Percentiles rank a stretch among this genome's conserved stretches.
phyloP scores from a whole-genome alignment of 805 yeast genomes.

The Komagataella mondaviorum region DNA sequence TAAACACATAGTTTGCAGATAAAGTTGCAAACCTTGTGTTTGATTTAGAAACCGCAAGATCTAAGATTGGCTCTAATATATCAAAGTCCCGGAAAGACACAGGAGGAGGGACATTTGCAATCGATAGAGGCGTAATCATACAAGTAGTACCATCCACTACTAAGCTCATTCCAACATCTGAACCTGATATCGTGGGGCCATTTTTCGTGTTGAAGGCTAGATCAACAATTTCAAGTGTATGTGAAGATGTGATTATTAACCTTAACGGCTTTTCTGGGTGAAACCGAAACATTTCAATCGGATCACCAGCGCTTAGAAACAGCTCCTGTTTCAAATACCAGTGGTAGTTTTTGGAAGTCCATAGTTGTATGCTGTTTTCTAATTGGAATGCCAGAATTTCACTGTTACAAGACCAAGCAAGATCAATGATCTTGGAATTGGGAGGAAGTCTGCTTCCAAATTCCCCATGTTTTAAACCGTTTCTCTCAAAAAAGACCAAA shows the following conservation, averaged over 20 bases:
- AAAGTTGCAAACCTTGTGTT: constrained; percentile 49
- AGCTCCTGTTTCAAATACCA: constrained; percentile 91
- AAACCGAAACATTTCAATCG: constrained; percentile 44
- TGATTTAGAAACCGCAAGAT: constrained; percentile 48
- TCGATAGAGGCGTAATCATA: constrained; percentile 66
- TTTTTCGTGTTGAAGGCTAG: constrained; percentile 46
- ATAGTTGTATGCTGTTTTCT: constrained; percentile 54
- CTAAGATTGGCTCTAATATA: constrained; percentile 39
- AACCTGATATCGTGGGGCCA: constrained; percentile 59
- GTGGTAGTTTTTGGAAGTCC: constrained; percentile 88
- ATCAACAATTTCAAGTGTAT: constrained; percentile 47
- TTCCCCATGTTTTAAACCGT: constrained; percentile 86
- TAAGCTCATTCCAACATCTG: constrained; percentile 65
- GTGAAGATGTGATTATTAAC: constrained; percentile 46
- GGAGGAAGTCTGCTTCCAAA: constrained; percentile 56
- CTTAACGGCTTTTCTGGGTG: constrained; percentile 84
- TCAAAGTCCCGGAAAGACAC: constrained; percentile 58
- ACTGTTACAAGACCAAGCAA: constrained; percentile 75
- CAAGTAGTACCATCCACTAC: constrained; percentile 70
- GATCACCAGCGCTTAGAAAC: constrained; percentile 15
- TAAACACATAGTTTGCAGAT: constrained; percentile 27
- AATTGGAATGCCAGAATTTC: constrained; percentile 66
- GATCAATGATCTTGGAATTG: constrained; percentile 28
- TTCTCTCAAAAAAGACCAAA: constrained; percentile 78
- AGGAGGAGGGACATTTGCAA: constrained; percentile 95